Evolutionary conservation across 139 green algal genomes (phyloP).

Genomic region (Chlorella ohadii): DNA sequence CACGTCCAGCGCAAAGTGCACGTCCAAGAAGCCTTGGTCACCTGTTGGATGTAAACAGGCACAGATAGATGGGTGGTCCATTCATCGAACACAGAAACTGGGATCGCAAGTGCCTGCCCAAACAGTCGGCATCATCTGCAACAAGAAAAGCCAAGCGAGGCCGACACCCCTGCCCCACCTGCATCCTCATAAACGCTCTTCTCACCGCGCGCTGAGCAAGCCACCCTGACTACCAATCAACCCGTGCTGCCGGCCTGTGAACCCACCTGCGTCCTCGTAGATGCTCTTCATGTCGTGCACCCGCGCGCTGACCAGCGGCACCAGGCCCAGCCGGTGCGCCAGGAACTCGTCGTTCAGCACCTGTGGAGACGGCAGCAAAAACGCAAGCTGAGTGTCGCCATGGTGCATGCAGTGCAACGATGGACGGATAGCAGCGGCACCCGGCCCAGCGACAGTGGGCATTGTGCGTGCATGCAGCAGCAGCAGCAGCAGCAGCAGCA

Average conservation of each 20-base stretch:
- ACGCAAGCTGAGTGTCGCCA: too few species aligned
- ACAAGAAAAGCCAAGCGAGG: neutral
- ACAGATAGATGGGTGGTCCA: too few species aligned
- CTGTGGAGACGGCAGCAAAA: too few species aligned
- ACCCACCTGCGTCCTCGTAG: slow-evolving; percentile 56
- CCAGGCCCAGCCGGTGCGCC: slow-evolving; percentile 89
- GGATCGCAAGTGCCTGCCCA: neutral
- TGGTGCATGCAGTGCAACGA: too few species aligned
- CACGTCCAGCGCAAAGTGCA: slow-evolving; percentile 69
- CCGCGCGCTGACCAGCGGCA: slow-evolving; percentile 81
- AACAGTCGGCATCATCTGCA: neutral
- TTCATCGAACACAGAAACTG: too few species aligned
- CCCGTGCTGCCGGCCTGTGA: too few species aligned
- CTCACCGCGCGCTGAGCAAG: slow-evolving; percentile 56
- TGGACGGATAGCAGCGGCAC: too few species aligned
- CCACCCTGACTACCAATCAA: neutral
- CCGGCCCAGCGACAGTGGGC: too few species aligned
- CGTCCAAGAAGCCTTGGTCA: slow-evolving; percentile 23
- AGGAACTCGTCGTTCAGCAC: slow-evolving; percentile 98
- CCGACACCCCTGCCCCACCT: slow-evolving; percentile 41
- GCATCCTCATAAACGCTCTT: slow-evolving; percentile 61
- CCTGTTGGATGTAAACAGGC: neutral
- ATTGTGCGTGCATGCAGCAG: too few species aligned
- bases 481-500: too few species aligned
- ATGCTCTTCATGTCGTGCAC: slow-evolving; percentile 71